Evolutionary conservation across 2,329 filamentous ascomycete genomes (phyloP).

Genomic region (Pseudocercospora fijiensis): DNA sequence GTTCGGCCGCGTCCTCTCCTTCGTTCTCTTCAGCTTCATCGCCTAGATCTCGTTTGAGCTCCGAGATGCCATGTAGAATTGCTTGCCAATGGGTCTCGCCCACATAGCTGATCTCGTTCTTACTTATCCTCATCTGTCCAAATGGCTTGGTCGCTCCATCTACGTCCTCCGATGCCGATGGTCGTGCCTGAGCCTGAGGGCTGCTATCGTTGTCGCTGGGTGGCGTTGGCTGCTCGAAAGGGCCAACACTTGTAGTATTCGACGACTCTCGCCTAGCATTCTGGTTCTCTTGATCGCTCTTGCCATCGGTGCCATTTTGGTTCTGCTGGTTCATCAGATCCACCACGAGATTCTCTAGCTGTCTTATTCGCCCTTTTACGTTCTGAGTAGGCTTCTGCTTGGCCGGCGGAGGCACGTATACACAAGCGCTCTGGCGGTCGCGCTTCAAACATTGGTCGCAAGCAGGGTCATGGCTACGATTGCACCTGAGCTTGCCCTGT

Average conservation of each 20-base stretch:
- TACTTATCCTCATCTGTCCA: conserved; percentile 78
- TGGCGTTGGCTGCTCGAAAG: conserved; percentile 32
- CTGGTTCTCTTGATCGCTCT: not conserved
- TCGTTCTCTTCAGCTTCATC: conserved; percentile 29
- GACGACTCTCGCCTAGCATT: not conserved
- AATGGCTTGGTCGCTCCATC: conserved; percentile 64
- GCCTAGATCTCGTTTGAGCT: conserved; percentile 37
- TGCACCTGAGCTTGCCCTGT: conserved; percentile 41
- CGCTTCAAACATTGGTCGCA: conserved; percentile 43
- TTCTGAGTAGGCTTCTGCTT: conserved; percentile 37
- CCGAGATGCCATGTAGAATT: conserved; percentile 63
- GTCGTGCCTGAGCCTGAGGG: conserved; percentile 10
- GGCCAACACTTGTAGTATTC: not conserved
- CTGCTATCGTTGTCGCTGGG: conserved; percentile 32
- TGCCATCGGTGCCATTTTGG: conserved; percentile 2
- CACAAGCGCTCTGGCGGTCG: conserved; percentile 33
- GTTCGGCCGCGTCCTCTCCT: not conserved
- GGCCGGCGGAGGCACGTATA: conserved; percentile 36
- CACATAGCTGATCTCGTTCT: conserved; percentile 72
- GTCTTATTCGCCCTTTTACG: conserved; percentile 39
- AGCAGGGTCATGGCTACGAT: conserved; percentile 35
- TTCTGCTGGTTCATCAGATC: conserved; percentile 39
- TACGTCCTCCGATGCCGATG: conserved; percentile 43
- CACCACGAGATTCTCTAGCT: conserved; percentile 39
- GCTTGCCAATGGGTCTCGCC: conserved; percentile 83